A percentile compares a stretch with the other conserved stretches of the same genome.
These are phyloP conservation scores for Akanthomyces muscarius DNA, from an alignment of 2,329 filamentous ascomycete genomes.

Conservation along the genomic window DNA sequence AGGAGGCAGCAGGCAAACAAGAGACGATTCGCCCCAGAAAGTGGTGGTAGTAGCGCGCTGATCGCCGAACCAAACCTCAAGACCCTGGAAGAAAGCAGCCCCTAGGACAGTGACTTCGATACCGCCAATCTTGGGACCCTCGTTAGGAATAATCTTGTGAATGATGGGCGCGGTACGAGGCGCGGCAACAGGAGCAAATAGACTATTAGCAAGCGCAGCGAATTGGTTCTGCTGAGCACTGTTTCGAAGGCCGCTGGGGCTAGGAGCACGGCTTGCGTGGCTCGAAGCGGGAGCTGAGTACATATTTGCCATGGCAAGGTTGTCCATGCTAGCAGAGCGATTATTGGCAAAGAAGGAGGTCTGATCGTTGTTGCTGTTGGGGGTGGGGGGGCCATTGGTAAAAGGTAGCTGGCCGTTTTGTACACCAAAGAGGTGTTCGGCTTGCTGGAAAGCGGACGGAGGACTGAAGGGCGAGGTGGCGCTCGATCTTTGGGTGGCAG, in stretches of 20 bases:
- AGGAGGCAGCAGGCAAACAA: slow-evolving; percentile 75
- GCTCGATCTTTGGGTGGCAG: slow-evolving; percentile 35
- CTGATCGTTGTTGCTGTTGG: slow-evolving; percentile 61
- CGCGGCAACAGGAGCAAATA: slow-evolving; percentile 49
- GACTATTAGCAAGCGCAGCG: slow-evolving; percentile 41
- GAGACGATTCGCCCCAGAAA: slow-evolving; percentile 74
- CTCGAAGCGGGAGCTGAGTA: slow-evolving; percentile 69
- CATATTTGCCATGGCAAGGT: slow-evolving; percentile 58
- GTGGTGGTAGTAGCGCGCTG: slow-evolving; percentile 65
- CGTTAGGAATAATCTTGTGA: slow-evolving; percentile 76
- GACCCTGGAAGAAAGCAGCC: slow-evolving; percentile 68
- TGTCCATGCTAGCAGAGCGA: slow-evolving; percentile 62
- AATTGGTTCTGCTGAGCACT: slow-evolving; percentile 43
- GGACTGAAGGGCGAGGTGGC: slow-evolving; percentile 53
- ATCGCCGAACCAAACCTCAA: slow-evolving; percentile 81
- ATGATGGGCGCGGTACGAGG: slow-evolving; percentile 56
- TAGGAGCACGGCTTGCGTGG: slow-evolving; percentile 73
- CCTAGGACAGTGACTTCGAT: slow-evolving; percentile 85
- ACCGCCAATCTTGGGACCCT: slow-evolving; percentile 77
- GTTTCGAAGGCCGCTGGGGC: slow-evolving; percentile 56
- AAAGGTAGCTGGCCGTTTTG: slow-evolving; percentile 40
- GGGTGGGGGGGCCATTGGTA: slow-evolving; percentile 60
- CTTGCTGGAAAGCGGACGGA: slow-evolving; percentile 39
- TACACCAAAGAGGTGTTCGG: slow-evolving; percentile 45
- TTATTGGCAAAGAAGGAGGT: slow-evolving; percentile 52